Evolutionary conservation across 1,284 basidiomycete species (phyloP).

Genomic region (Fomitiporia mediterranea): DNA sequence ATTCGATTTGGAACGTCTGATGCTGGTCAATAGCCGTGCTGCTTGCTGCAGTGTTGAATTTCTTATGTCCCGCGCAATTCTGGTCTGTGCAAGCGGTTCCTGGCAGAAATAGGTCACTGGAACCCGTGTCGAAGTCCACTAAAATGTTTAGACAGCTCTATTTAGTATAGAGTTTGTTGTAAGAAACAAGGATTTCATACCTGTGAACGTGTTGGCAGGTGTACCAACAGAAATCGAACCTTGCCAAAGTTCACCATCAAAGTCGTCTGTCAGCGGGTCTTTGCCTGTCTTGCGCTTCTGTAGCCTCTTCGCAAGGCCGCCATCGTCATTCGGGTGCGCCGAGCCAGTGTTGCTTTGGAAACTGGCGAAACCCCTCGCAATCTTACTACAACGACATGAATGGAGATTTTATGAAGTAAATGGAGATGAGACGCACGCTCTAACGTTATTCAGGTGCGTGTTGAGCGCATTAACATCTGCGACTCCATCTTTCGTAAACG

Average conservation of each 20-base stretch:
- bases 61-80: conserved; percentile 24
- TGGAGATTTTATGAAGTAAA: neutral
- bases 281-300: conserved; percentile 15
- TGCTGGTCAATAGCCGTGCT: conserved; percentile 18
- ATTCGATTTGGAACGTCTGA: conserved; percentile 21
- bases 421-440: conserved; percentile 4
- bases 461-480: conserved; percentile 16
- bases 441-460: conserved; percentile 12
- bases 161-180: neutral
- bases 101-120: conserved; percentile 24
- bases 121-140: conserved; percentile 23
- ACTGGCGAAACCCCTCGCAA: conserved; percentile 15
- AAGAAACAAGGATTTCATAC: neutral
- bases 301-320: conserved; percentile 5
- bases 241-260: conserved; percentile 19
- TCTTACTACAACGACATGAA: conserved; percentile 11
- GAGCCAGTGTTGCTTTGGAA: conserved; percentile 18
- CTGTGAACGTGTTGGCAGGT: conserved; percentile 18
- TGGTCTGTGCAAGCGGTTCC: conserved; percentile 20
- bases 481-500: conserved; percentile 20
- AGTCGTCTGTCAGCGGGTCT: conserved; percentile 18
- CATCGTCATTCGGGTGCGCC: conserved; percentile 16
- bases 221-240: conserved; percentile 18
- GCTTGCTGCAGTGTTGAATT: conserved; percentile 20
- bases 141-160: neutral